Percentiles rank a stretch among this genome's conserved stretches.
Conservation (phyloP, 108 stramenopile genomes). For the Mayamaea pseudoterrestris region DNA sequence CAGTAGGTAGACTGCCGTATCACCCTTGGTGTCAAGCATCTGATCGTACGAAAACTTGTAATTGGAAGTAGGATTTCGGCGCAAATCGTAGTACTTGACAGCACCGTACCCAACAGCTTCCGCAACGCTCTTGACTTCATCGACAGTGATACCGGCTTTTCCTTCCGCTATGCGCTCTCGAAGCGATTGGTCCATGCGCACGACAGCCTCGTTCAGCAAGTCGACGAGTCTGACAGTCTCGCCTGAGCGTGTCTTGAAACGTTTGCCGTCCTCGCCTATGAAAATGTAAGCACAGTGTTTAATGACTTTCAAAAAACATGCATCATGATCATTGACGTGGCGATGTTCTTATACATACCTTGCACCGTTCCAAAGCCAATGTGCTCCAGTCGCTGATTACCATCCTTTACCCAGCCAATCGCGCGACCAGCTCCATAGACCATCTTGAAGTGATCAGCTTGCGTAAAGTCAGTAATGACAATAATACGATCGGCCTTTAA, state of each 20-base stretch:
- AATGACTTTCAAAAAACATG: too few species aligned
- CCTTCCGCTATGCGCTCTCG: conserved; percentile 58
- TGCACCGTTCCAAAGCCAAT: conserved; percentile 97
- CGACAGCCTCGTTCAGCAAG: conserved; percentile 90
- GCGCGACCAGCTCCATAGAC: conserved; percentile 85
- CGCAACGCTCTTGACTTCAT: conserved; percentile 82
- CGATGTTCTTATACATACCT: too few species aligned
- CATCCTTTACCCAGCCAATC: conserved; percentile 83
- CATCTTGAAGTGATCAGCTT: conserved; percentile 94
- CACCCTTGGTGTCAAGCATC: conserved; percentile 97
- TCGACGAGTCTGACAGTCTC: conserved; percentile 98
- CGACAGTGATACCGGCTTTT: conserved; percentile 61
- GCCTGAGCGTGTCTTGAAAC: conserved; percentile 96
- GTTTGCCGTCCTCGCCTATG: conserved; percentile 97
- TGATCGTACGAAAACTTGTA: conserved; percentile 98
- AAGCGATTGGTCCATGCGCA: conserved; percentile 76
- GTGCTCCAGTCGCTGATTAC: conserved; percentile 75
- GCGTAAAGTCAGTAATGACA: conserved; percentile 95
- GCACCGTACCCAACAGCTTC: conserved; percentile 95
- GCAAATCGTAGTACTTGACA: conserved; percentile 98
- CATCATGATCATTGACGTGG: too few species aligned
- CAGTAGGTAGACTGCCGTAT: conserved; percentile 97
- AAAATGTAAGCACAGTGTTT: too few species aligned
- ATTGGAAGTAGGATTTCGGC: conserved; percentile 91
- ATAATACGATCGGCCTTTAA: conserved; percentile 80